A percentile compares a stretch with the other conserved stretches of the same genome.
Evolutionary conservation across 352 stramenopile genomes (phyloP).

Genomic region (Globisporangium spinosum): DNA sequence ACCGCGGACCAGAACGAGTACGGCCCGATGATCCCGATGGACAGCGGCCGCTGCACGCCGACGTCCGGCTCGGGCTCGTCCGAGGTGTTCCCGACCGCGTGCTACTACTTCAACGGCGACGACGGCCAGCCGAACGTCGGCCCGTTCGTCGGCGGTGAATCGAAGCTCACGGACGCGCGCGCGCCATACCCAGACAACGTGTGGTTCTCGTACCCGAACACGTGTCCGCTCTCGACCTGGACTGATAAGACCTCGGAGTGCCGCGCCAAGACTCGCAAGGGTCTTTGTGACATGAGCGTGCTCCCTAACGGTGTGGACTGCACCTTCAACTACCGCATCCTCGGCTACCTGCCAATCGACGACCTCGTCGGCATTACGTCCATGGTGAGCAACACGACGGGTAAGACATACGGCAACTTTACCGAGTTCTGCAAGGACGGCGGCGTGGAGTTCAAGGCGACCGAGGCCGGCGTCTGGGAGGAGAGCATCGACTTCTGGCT

Average conservation of each 20-base stretch:
- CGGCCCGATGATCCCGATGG: conserved; percentile 63
- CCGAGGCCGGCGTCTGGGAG: conserved; percentile 39
- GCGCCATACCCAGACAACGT: conserved; percentile 44
- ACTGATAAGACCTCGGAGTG: conserved; percentile 43
- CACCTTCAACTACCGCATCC: conserved; percentile 61
- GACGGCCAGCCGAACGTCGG: conserved; percentile 55
- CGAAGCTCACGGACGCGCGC: conserved; percentile 33
- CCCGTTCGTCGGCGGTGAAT: conserved; percentile 51
- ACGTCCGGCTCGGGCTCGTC: conserved; percentile 18
- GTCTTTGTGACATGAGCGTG: conserved; percentile 50
- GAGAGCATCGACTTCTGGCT: conserved; percentile 65
- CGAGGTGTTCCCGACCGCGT: conserved; percentile 43
- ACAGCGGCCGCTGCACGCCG: conserved; percentile 59
- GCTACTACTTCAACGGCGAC: conserved; percentile 67
- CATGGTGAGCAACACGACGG: conserved; percentile 51
- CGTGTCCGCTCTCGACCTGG: conserved; percentile 55
- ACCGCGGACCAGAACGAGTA: conserved; percentile 56
- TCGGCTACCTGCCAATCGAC: conserved; percentile 64
- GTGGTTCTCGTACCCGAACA: conserved; percentile 76
- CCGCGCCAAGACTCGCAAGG: conserved; percentile 37
- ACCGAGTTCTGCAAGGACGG: conserved; percentile 58
- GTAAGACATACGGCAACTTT: conserved; percentile 53
- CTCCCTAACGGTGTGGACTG: conserved; percentile 57
- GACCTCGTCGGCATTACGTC: conserved; percentile 74
- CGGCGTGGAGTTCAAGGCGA: conserved; percentile 53